phyloP scores from a whole-genome alignment of 257 asterid species.

The Galeopsis tetrahit region DNA sequence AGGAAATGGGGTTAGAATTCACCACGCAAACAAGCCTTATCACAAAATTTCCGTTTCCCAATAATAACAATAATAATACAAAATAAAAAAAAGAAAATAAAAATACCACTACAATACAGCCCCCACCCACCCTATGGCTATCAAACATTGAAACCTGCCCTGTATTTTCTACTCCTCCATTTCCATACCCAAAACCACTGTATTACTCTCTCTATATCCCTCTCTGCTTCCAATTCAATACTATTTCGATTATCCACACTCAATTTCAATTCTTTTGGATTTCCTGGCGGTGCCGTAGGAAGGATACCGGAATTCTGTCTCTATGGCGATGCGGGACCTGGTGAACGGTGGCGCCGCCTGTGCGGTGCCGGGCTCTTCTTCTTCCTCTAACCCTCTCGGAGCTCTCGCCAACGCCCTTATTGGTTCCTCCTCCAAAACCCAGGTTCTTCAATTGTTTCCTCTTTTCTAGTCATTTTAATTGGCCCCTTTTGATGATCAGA shows the following conservation, averaged over 20 bases:
- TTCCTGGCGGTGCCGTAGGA: conserved; percentile 23
- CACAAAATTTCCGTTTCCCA: conserved; percentile 26
- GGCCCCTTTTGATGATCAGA: conserved; percentile 9
- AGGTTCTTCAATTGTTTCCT: conserved; percentile 47
- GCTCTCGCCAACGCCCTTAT: conserved; percentile 86
- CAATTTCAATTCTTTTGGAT: background rate
- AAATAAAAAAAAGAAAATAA: background rate
- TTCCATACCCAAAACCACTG: background rate
- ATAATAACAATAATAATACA: background rate
- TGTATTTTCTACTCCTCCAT: background rate
- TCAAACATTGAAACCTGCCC: background rate
- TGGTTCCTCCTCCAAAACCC: conserved; percentile 94
- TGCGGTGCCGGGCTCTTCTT: conserved; percentile 83
- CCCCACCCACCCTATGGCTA: background rate
- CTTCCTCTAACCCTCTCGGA: conserved; percentile 90
- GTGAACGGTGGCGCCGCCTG: conserved; percentile 90
- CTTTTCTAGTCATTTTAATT: conserved; percentile 16
- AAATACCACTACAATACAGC: background rate
- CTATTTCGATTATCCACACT: conserved; percentile 4
- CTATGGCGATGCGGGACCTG: conserved; percentile 93
- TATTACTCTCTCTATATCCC: conserved; percentile 10
- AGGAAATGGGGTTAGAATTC: too few relatives aligned
- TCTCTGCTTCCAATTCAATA: background rate
- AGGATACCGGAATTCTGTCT: conserved; percentile 24
- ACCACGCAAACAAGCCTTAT: background rate